Conservation (phyloP, 208 protist species). For the Leishmania tarentolae region DNA sequence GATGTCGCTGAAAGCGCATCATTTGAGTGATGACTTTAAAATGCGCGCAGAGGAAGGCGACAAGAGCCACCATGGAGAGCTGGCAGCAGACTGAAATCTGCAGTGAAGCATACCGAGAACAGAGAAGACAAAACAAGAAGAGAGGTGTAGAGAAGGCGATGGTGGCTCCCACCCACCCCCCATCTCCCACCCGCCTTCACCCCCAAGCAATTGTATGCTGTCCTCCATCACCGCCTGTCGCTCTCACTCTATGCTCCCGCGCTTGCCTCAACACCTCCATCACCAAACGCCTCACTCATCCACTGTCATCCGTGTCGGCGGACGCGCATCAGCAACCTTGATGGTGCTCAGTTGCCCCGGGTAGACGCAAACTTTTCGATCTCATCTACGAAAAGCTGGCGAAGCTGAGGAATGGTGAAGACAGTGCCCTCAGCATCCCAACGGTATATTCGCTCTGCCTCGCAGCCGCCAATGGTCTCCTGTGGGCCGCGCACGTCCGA, state of each 20-base stretch:
- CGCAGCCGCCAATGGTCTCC: conserved; percentile 44
- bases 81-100: neutral
- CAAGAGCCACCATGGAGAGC: neutral
- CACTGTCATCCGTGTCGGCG: too few species aligned
- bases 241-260: neutral
- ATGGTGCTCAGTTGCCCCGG: neutral
- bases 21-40: neutral
- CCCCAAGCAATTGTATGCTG: neutral
- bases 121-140: neutral
- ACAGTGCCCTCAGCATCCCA: conserved; percentile 52
- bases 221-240: neutral
- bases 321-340: neutral
- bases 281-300: neutral
- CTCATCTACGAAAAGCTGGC: conserved; percentile 66
- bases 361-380: conserved; percentile 45
- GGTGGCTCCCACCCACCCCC: neutral
- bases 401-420: conserved; percentile 51
- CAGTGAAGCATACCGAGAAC: neutral
- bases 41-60: neutral
- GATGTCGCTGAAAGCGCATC: neutral
- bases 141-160: neutral
- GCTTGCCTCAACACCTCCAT: neutral
- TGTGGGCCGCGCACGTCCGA: conserved; percentile 44
- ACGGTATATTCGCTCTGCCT: conserved; percentile 42
- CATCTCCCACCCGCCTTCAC: neutral